Base-by-base conservation (phyloP, 2,329 filamentous ascomycete species). In the Orbilia quercus region DNA sequence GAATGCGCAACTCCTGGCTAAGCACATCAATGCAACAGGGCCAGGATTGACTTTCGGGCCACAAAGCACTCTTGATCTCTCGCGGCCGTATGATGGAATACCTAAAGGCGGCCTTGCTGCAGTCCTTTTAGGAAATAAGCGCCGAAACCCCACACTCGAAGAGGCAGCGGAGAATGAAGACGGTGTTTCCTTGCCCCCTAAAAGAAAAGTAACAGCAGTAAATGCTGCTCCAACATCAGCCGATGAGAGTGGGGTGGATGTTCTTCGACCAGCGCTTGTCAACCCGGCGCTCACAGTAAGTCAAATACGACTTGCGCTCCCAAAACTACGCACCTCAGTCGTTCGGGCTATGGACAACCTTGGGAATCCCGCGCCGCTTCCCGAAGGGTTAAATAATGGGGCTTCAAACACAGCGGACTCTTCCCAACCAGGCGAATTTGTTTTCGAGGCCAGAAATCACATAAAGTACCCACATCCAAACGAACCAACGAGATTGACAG, bases 41-140 rank as follows among this genome's bases (percentile, higher is more conserved):
- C 74, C 73, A 36, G 51, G 72, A 2, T 22, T 58, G 38, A 76
- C 75, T 12, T 76, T 75, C 28, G 77, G 76, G 0, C 92, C 92
- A 0, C 90, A 93, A 77, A 90, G 91, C 9, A 88, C 94, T 18
- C 82, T 99, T 7, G 95, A 99, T 80, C 84, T 99, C 1, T 95
- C 91, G 14, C 96, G 95, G 78, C 95, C 95, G 0, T 96, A 93
- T 75, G 94, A 99, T 76, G 93, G 94, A 0, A 84, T 98, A 44
- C 95, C 95, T 0, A 92, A 91, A 79, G 95, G 95, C 22, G 95
- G 95, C 1, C 85, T 99, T 16, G 88, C 91, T 1, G 86, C 91
- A 1, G 87, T 99, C 82, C 83, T 99, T 0, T 85, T 98, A 18
- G 95, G 95, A 0, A 99, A 96, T 80, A 99, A 98, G 82, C 86